Evolutionary conservation across 108 stramenopile genomes (phyloP), one percentile per base, ranked within the genome.

Genomic region (Fistulifera pelliculosa): DNA sequence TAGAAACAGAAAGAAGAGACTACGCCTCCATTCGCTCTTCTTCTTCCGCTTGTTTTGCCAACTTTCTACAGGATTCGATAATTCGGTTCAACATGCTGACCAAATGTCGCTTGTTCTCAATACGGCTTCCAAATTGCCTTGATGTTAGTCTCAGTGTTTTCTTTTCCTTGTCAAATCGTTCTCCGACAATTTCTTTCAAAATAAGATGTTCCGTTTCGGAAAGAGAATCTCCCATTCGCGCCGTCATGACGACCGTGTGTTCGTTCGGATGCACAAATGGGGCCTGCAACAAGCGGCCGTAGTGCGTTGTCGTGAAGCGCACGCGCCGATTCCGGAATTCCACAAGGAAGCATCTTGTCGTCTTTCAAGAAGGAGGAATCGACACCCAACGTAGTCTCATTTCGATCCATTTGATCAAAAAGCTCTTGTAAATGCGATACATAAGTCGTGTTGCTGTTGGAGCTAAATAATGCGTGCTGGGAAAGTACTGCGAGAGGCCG

Each of bases 61-160:
- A 22, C 3, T 38, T 28, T 38, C 38, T 48, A 26, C 47, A 48
- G n/a, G 47, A 27, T 18, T 21, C 7, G 17, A 92, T 76, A 25
- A 87, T 74, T 44, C 79, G 68, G 39, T 92, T 82, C 63, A 92
- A 68, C 83, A 87, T 85, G n/a, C 74, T 73, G 17, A 79, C 81
- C 22, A 85, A 62, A 59, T 86, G 78, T 50, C 90, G 59, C 73
- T 87, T 87, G 58, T 92, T 92, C 58, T 92, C 90, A 56, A 92
- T 92, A 15, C 90, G 69, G 56, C 82, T 84, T 5, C 78, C 86
- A 68, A 92, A 92, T 58, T 85, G 84, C 21, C 81, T 61, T 17
- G 81, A 75, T 31, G 75, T 72, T 41, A 92, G 40, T 49, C 76
- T 62, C 49, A 92, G 44, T 26, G 75, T 59, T 24, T 74, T 66